Base-by-base conservation (phyloP, 257 asterid species). In the Ilex aquifolium region DNA sequence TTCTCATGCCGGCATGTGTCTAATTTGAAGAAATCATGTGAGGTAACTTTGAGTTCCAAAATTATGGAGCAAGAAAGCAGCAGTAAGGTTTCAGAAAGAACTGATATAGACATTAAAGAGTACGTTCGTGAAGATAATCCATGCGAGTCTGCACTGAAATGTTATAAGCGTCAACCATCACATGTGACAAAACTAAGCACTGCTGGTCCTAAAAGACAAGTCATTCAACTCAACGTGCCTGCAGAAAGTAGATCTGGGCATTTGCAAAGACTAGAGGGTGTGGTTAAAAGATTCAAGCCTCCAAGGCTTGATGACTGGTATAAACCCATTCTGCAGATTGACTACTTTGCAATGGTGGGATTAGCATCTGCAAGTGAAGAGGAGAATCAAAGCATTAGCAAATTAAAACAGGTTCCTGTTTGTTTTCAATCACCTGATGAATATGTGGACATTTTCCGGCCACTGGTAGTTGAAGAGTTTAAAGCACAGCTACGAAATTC, bases 231-330 rank as follows among this genome's bases (percentile, higher is more conserved):
- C 68, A 63, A 73, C 69, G 56, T 83, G 50, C 96, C 97, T 14
- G 72, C 60, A 39, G 73, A 74, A 60, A 85, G 75, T 74, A 80
- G 84, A 69, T 75, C 81, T 62, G 82, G 85, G 29, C 61, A 70
- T 64, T 69, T 73, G 15, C 10, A 53, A 71, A 81, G 83, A 83
- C 59, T 66, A 68, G 80, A 78, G 64, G 86, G 80, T 58, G 77
- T 75, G 64, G 77, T 71, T 46, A 82, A 81, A 78, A 81, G 99
- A 73, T 92, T 92, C 74, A 91, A 85, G 71, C 77, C 82, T 65
- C 90, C 89, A 54, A 85, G 85, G 68, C 93, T 92, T 70, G 99
- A 92, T 81, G 91, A 89, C 68, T 92, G 97, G 96, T 85, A 74
- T 73, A 90, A 74, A 65, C 87, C 89, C 73, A 81, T 92, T 63